Conservation (phyloP, 345 rosid species). For the Camelina neglecta region DNA sequence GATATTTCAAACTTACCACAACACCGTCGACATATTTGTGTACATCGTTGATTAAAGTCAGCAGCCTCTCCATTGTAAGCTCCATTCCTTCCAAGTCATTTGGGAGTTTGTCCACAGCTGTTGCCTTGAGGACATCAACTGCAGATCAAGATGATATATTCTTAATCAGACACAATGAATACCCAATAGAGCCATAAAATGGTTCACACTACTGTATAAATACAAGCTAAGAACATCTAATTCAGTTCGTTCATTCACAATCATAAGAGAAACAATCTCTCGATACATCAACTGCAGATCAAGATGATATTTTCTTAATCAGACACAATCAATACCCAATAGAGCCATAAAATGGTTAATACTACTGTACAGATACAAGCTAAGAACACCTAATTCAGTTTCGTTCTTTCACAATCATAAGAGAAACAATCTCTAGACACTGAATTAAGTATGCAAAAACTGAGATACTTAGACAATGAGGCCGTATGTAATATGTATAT, state of each 20-base stretch:
- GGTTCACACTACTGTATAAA: background rate
- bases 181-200: background rate
- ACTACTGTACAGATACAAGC: background rate
- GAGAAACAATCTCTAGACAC: background rate
- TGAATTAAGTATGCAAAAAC: background rate
- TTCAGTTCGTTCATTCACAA: background rate
- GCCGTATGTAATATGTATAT: background rate
- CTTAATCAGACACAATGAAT: conserved; percentile 5
- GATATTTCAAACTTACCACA: conserved; percentile 59
- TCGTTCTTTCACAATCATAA: background rate
- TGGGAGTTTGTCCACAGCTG: conserved; percentile 81
- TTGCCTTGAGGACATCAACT: conserved; percentile 80
- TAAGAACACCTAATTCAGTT: background rate
- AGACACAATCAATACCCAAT: background rate
- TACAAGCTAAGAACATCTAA: background rate
- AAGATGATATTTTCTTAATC: conserved; percentile 31
- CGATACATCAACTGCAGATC: conserved; percentile 66
- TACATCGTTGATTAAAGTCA: conserved; percentile 71
- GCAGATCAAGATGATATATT: background rate
- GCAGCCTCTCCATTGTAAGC: conserved; percentile 72
- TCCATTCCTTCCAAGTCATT: conserved; percentile 99
- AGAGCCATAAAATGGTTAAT: background rate
- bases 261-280: background rate
- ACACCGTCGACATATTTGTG: conserved; percentile 83
- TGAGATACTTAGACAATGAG: background rate